Evolutionary conservation across 139 green algal genomes (phyloP).

Genomic region (Zygnema cylindricum): DNA sequence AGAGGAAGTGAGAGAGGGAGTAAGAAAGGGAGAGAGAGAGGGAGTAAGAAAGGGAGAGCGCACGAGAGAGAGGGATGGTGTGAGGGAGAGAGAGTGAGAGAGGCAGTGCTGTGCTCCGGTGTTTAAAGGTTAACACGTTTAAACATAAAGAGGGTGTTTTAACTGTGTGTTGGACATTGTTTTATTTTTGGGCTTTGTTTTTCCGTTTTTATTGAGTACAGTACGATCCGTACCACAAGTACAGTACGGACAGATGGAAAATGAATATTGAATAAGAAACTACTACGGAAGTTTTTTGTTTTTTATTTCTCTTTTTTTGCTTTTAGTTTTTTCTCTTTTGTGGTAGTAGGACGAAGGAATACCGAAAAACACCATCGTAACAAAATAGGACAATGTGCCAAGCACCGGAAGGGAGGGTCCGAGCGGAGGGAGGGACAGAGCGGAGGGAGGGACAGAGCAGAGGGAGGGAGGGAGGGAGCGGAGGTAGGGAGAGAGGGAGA

Average conservation of each 20-base stretch:
- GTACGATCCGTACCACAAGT: not conserved
- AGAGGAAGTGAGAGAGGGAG: conserved; percentile 27
- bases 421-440: conserved; percentile 21
- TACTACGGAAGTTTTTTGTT: too few relatives aligned
- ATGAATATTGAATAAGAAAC: too few relatives aligned
- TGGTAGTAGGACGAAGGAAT: not conserved
- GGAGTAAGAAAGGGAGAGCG: not conserved
- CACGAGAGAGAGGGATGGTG: not conserved
- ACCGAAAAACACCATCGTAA: conserved; percentile 4
- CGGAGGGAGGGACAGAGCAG: not conserved
- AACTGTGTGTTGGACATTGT: not conserved
- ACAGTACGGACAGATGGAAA: too few relatives aligned
- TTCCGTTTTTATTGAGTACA: not conserved
- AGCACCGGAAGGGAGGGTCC: not conserved
- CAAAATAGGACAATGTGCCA: conserved; percentile 8
- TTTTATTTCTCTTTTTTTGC: too few relatives aligned
- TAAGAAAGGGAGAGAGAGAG: conserved; percentile 38
- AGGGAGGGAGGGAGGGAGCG: conserved; percentile 21
- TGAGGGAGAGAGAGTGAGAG: not conserved
- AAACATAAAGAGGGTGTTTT: not conserved
- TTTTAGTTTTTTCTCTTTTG: too few relatives aligned
- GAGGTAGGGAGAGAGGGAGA: not conserved
- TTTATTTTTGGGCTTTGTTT: not conserved
- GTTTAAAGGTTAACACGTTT: not conserved
- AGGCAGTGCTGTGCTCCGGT: not conserved